Evolutionary conservation across 2,329 filamentous ascomycete genomes (phyloP), one percentile per base, ranked within the genome.

Genomic region (Fusarium verrucosum): DNA sequence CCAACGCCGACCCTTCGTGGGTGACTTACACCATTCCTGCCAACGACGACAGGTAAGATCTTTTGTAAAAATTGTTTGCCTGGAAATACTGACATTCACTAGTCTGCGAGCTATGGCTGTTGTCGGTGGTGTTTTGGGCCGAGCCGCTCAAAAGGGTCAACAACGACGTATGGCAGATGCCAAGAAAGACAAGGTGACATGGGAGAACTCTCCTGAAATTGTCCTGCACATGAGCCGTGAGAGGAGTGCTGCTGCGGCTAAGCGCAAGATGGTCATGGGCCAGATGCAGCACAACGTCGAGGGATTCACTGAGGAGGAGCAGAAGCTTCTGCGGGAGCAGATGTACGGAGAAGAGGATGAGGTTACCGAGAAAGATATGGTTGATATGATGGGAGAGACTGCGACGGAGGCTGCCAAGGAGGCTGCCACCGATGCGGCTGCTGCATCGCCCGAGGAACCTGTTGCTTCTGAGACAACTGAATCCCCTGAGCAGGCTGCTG

Each of bases 21-120:
- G 93, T 98, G 46, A 98, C 95, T 5, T 99, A 99, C 75, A 91
- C 92, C 14, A 97, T 99, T 69, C 95, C 95, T 3, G 92, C 92
- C 46, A 99, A 99, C 76, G 95, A 99, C 74, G 95, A 99, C 83
- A 93, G 89, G 90, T 92, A 76, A 73, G 83, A 75, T 41, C 33
- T 7, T 14, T 19, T 10, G 32, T 8, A 36, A 22, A 25, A 10
- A 16, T 17, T 33, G 25, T 6, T 16, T 10, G 13, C 10, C 23
- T 25, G 26, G 25, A 10, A 23, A 50, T 44, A 38, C 74, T 80
- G 68, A 77, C 11, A 19, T 7, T 33, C 2, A 32, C 2, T 47
- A 96, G 93, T 86, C 78, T 97, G 68, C 90, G 95, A 60, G 89
- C 89, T 66, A 85, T 93, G 45, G 87, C 90, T 69, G 84, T 97